Base-by-base conservation (phyloP, 2,329 filamentous ascomycete genomes). In the Diaporthe vaccinii region DNA sequence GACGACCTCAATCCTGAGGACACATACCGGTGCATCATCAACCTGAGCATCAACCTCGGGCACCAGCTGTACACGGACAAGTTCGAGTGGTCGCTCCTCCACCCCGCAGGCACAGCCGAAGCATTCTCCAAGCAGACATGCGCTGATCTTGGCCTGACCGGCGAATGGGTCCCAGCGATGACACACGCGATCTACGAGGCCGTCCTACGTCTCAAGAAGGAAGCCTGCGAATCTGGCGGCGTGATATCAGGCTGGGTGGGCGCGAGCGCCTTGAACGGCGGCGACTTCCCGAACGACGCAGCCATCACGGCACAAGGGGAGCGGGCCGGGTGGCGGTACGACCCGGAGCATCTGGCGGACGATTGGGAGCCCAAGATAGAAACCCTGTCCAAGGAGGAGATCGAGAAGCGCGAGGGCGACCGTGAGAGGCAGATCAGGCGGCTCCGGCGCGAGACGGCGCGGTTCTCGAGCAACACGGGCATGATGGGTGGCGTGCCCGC, bases 111-210 rank as follows among this genome's bases (percentile, higher is more conserved):
- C 31, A 95, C 96, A 57, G 95, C 97, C 0, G 96, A 99, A 83
- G 91, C 93, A 17, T 98, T 98, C 83, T 96, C 97, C 46, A 95
- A 95, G 82, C 92, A 95, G 78, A 98, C 97, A 0, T 98, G 97
- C 82, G 94, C 95, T 39, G 97, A 99, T 82, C 87, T 99, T 12
- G 96, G 96, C 9, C 87, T 99, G 72, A 89, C 93, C 9, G 95
- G 95, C 61, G 97, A 99, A 85, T 99, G 97, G 95, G 92, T 98
- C 6, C 94, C 95, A 4, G 95, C 95, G 41, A 95, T 99, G 87
- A 95, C 97, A 20, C 96, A 98, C 82, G 97, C 96, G 46, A 98
- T 99, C 79, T 98, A 98, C 84, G 97, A 99, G 84, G 94, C 97
- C 14, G 95, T 97, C 0, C 84, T 98, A 77, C 93, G 94, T 62